These are phyloP conservation scores for Cicer judaicum DNA, from an alignment of 306 rosid genomes.

Conservation along the genomic window DNA sequence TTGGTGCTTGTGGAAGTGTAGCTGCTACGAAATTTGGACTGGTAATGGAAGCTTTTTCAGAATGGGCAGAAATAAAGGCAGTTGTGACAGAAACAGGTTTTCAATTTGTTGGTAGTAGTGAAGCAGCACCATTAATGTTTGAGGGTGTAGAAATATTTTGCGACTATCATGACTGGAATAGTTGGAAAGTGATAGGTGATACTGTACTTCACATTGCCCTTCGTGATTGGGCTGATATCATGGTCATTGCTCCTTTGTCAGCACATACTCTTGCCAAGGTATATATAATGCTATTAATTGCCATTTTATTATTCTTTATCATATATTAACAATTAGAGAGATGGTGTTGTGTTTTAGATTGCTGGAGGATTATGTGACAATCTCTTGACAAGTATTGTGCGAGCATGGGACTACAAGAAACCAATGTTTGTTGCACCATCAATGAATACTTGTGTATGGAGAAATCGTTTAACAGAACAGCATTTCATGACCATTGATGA, in stretches of 20 bases:
- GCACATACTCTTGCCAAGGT: slow-evolving; percentile 94
- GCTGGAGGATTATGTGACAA: no score
- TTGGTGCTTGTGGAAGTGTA: slow-evolving; percentile 84
- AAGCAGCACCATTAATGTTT: slow-evolving; percentile 50
- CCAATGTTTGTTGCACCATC: no score
- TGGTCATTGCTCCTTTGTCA: slow-evolving; percentile 90
- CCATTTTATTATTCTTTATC: no score
- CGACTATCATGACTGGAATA: slow-evolving; percentile 70
- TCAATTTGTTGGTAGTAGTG: slow-evolving; percentile 57
- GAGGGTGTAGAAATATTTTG: slow-evolving; percentile 47
- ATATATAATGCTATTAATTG: background rate
- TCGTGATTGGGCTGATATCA: slow-evolving; percentile 81
- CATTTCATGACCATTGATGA: no score
- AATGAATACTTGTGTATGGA: no score
- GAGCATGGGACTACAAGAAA: no score
- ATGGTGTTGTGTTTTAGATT: no score
- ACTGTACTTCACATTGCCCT: slow-evolving; percentile 79
- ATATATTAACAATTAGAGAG: no score
- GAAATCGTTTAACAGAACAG: no score
- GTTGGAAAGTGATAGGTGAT: slow-evolving; percentile 77
- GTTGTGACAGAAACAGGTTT: slow-evolving; percentile 65
- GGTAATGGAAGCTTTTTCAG: slow-evolving; percentile 58
- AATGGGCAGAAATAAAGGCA: slow-evolving; percentile 82
- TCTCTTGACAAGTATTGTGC: no score
- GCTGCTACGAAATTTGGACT: slow-evolving; percentile 69